phyloP scores from a whole-genome alignment of 768 basidiomycete species.

The Boletus edulis region DNA sequence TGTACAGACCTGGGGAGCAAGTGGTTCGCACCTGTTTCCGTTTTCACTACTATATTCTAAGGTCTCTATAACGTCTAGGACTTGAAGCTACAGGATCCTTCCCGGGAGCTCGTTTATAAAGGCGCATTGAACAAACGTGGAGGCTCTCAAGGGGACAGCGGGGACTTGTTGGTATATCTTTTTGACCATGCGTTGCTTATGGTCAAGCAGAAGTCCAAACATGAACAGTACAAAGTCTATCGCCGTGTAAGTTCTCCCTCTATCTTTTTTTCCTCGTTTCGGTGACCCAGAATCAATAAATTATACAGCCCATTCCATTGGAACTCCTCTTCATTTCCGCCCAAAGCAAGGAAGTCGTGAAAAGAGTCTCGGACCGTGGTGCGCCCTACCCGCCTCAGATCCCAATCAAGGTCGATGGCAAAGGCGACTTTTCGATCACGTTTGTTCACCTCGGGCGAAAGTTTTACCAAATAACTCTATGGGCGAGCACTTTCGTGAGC shows the following conservation, averaged over 20 bases:
- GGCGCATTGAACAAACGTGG: constrained; percentile 85
- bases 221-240: constrained; percentile 91
- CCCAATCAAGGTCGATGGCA: constrained; percentile 55
- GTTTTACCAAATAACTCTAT: constrained; percentile 87
- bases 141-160: constrained; percentile 67
- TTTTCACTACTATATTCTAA: not conserved
- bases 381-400: constrained; percentile 46
- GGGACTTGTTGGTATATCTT: constrained; percentile 90
- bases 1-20: constrained; percentile 86
- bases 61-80: constrained; percentile 48
- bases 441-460: constrained; percentile 93
- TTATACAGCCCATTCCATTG: constrained; percentile 84
- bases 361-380: constrained; percentile 40
- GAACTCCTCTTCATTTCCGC: constrained; percentile 85
- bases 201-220: constrained; percentile 92
- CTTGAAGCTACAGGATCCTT: constrained; percentile 81
- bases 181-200: constrained; percentile 97
- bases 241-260: constrained; percentile 63
- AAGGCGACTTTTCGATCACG: constrained; percentile 88
- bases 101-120: constrained; percentile 88
- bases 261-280: not conserved
- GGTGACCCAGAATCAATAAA: constrained; percentile 3
- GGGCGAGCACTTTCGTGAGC: constrained; percentile 80
- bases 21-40: constrained; percentile 55
- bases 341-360: constrained; percentile 45